phyloP scores from a whole-genome alignment of 129 eudicot species.

The Lonicera japonica region DNA sequence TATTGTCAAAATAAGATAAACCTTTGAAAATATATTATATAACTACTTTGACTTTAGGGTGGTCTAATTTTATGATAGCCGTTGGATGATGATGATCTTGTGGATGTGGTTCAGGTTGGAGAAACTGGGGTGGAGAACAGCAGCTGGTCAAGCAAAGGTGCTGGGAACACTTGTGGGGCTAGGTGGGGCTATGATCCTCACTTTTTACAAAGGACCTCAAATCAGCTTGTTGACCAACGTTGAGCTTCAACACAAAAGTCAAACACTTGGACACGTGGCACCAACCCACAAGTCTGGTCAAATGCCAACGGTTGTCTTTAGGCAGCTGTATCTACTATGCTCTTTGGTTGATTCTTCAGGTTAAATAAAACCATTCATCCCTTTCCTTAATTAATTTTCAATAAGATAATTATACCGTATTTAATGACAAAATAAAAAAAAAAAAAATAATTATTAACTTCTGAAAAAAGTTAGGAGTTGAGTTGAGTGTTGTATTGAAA shows the following conservation, averaged over 20 bases:
- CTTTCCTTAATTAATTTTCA: too few relatives aligned
- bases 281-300: not conserved
- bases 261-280: not conserved
- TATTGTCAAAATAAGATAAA: too few relatives aligned
- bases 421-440: too few relatives aligned
- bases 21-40: too few relatives aligned
- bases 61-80: not conserved
- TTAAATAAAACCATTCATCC: too few relatives aligned
- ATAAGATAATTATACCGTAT: too few relatives aligned
- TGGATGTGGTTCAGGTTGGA: too few relatives aligned
- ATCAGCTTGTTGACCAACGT: conserved; percentile 31
- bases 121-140: conserved; percentile 26
- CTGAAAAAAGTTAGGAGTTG: too few relatives aligned
- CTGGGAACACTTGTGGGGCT: conserved; percentile 46
- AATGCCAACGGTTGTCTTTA: conserved; percentile 8
- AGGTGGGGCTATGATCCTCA: conserved; percentile 70
- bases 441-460: too few relatives aligned
- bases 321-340: conserved; percentile 21
- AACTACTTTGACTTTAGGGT: too few relatives aligned
- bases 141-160: conserved; percentile 55
- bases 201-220: conserved; percentile 47
- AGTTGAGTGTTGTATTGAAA: too few relatives aligned
- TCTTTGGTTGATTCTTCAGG: conserved; percentile 42
- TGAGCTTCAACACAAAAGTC: conserved; percentile 23
- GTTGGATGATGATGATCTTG: not conserved